Percentiles rank a stretch among this genome's conserved stretches.
Evolutionary conservation across 345 rosid genomes (phyloP).

Genomic region (Xanthoceras sorbifolium): DNA sequence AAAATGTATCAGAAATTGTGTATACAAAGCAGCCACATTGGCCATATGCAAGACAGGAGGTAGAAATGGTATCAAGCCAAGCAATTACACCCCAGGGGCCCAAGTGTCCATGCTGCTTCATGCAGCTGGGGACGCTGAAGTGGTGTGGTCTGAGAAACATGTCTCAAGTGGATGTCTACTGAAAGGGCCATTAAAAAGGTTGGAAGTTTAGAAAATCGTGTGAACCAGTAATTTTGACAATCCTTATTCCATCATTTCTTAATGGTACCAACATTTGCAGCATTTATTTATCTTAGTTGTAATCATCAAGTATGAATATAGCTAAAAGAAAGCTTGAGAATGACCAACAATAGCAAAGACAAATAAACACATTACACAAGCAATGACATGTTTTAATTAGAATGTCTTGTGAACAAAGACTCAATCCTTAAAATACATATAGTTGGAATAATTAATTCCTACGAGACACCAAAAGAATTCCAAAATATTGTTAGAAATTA

Average conservation of each 20-base stretch:
- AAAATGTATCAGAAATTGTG: slow-evolving; percentile 16
- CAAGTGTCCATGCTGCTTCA: slow-evolving; percentile 33
- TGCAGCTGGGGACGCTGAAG: slow-evolving; percentile 35
- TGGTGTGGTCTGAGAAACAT: slow-evolving; percentile 32
- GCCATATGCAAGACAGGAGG: slow-evolving; percentile 26
- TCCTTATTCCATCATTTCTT: slow-evolving; percentile 26
- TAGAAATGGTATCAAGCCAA: slow-evolving; percentile 31
- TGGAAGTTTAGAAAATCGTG: not conserved
- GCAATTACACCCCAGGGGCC: slow-evolving; percentile 39
- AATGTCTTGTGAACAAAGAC: slow-evolving; percentile 14
- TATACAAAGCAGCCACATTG: slow-evolving; percentile 25
- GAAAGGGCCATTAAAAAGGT: slow-evolving; percentile 22
- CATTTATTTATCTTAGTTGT: not conserved
- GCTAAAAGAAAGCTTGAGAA: not conserved
- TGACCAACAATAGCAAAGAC: not conserved
- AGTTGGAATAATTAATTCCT: slow-evolving; percentile 14
- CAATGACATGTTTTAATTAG: not conserved
- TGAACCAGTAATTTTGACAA: slow-evolving; percentile 3
- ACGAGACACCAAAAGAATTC: slow-evolving; percentile 3
- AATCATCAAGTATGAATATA: not conserved
- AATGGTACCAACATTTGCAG: slow-evolving; percentile 16
- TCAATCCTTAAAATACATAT: not conserved
- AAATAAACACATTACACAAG: not conserved
- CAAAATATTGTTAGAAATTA: not conserved
- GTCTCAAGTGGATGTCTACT: slow-evolving; percentile 35